These are phyloP conservation scores for Teratosphaeria pseudoeucalypti DNA, from an alignment of 2,329 filamentous ascomycete species.

Conservation along the genomic window DNA sequence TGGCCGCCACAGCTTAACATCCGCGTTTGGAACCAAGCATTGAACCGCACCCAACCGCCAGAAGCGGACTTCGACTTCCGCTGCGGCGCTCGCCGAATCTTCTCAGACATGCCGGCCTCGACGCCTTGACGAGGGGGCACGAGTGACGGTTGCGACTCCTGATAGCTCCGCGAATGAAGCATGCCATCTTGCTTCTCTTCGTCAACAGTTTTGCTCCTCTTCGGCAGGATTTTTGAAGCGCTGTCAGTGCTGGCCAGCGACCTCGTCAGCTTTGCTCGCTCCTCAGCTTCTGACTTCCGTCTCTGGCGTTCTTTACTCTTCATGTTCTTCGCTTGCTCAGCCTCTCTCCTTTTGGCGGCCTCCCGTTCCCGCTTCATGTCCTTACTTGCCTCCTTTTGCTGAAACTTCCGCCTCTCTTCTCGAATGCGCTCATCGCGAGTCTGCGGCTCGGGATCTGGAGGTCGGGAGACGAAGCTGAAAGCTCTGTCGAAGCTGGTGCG, in stretches of 20 bases:
- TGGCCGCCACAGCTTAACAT: slow-evolving; percentile 36
- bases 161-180: slow-evolving; percentile 14
- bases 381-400: slow-evolving; percentile 50
- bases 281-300: slow-evolving; percentile 30
- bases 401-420: slow-evolving; percentile 46
- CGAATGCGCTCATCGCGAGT: slow-evolving; percentile 47
- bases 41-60: slow-evolving; percentile 43
- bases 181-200: slow-evolving; percentile 9
- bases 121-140: slow-evolving; percentile 15
- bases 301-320: slow-evolving; percentile 34
- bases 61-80: slow-evolving; percentile 27
- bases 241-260: slow-evolving; percentile 7
- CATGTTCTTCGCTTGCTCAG: slow-evolving; percentile 33
- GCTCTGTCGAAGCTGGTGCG: slow-evolving; percentile 48
- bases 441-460: slow-evolving; percentile 41
- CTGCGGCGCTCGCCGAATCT: slow-evolving; percentile 23
- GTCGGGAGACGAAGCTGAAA: slow-evolving; percentile 37
- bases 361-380: slow-evolving; percentile 45
- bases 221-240: slow-evolving; percentile 19
- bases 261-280: slow-evolving; percentile 2
- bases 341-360: slow-evolving; percentile 35
- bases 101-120: slow-evolving; percentile 17
- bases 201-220: slow-evolving; percentile 8
- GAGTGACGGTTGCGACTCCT: slow-evolving; percentile 15
- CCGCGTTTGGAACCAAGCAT: slow-evolving; percentile 46